Evolutionary conservation across 225 moss, liverwort and hornwort genomes (phyloP).

Genomic region (Bryoerythrophyllum caledonicum): DNA sequence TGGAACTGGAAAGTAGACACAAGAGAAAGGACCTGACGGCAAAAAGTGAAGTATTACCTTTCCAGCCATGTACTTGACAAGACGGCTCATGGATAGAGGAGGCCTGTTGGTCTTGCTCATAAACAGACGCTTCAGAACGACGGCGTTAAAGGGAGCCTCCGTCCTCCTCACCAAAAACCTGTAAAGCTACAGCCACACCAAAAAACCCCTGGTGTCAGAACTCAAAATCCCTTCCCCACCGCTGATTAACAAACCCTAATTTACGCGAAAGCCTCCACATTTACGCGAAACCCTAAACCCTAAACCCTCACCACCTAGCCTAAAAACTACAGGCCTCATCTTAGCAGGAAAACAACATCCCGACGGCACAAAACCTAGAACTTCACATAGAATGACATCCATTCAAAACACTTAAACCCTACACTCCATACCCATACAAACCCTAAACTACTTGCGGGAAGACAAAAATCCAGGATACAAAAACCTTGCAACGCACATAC

Average conservation of each 20-base stretch:
- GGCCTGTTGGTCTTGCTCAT: slow-evolving; percentile 77
- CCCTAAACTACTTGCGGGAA: accelerated
- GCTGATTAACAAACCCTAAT: neutral
- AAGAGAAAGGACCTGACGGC: too few species aligned
- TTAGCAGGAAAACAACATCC: too few species aligned
- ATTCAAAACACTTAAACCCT: neutral
- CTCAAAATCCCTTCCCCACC: neutral
- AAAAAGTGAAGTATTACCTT: slow-evolving; percentile 30
- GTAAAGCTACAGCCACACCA: slow-evolving; percentile 53
- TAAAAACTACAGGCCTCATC: too few species aligned
- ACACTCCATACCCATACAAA: neutral
- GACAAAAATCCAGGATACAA: neutral
- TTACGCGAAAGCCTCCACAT: neutral
- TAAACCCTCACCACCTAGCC: too few species aligned
- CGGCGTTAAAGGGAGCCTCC: slow-evolving; percentile 73
- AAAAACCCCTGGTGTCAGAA: neutral
- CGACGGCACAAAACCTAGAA: too few species aligned
- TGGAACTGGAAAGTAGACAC: too few species aligned
- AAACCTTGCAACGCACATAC: neutral
- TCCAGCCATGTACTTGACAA: slow-evolving; percentile 78
- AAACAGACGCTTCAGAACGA: slow-evolving; percentile 76
- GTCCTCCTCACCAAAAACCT: slow-evolving; percentile 89
- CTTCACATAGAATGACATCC: too few species aligned
- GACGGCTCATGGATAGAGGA: slow-evolving; percentile 75
- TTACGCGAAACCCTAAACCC: too few species aligned